phyloP scores from a whole-genome alignment of 75 land plant species.

The Cryptomeria japonica region DNA sequence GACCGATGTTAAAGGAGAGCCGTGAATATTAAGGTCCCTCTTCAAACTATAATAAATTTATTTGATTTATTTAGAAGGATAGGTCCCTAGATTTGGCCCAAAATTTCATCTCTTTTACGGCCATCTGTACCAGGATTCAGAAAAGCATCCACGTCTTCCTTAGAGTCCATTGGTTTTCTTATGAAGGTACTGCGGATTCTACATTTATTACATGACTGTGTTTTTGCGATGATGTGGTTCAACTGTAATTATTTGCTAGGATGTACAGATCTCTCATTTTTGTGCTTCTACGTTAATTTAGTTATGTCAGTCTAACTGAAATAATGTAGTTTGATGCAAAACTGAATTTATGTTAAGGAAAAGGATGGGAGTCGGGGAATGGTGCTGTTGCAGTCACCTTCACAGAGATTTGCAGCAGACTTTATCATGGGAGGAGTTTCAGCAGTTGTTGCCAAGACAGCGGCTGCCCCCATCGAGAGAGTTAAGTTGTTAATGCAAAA shows the following conservation, averaged over 20 bases:
- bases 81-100: too few species aligned
- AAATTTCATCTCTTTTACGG: too few species aligned
- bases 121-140: too few species aligned
- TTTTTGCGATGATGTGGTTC: not conserved
- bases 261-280: not conserved
- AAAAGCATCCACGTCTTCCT: too few species aligned
- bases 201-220: too few species aligned
- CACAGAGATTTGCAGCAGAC: conserved; percentile 53
- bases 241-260: not conserved
- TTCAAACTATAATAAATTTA: too few species aligned
- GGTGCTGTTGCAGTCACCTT: conserved; percentile 5
- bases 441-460: conserved; percentile 63
- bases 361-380: not conserved
- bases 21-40: too few species aligned
- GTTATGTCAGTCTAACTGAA: not conserved
- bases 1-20: too few species aligned
- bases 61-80: too few species aligned
- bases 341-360: not conserved
- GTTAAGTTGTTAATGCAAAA: conserved; percentile 84
- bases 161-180: too few species aligned
- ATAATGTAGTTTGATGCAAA: not conserved
- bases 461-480: conserved; percentile 83
- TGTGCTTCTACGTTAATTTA: not conserved
- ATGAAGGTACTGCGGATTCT: too few species aligned
- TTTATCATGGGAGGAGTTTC: conserved; percentile 78